Evolutionary conservation across 2,329 filamentous ascomycete genomes (phyloP), one percentile per base, ranked within the genome.

Genomic region (Escovopsis sp.): DNA sequence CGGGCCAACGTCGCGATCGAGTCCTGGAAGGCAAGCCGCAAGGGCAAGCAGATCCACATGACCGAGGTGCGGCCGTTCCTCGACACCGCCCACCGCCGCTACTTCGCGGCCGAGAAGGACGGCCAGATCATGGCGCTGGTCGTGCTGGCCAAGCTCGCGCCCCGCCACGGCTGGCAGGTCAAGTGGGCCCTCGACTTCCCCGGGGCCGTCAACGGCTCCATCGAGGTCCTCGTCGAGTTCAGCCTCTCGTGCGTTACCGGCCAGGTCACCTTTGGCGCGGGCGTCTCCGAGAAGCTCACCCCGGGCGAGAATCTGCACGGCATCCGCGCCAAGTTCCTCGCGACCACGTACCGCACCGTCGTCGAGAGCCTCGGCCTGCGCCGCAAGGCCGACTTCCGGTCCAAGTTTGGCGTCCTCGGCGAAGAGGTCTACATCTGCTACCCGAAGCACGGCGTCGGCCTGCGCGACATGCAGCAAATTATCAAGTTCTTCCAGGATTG

Each of bases 181-280:
- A 95, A 95, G 67, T 94, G 91, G 69, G 84, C 83, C n/a, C 77
- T 95, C 43, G 86, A 95, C 62, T 94, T 95, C 70, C 88, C 87
- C 0, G 77, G 76, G 26, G 76, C 87, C 1, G 83, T 88, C n/a
- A 85, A 77, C 37, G 88, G 88, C 38, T 81, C 84, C 32, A 94
- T 94, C 48, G 88, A 95, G 65, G 73, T 81, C 35, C 74, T 91
- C 35, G 82, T 93, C 52, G 77, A 82, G 33, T 73, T 81, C 55
- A 76, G 82, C 1, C 70, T 93, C 46, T 55, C 60, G 6, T 55
- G 57, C 35, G 59, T 75, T 40, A 64, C 66, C 1, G 67, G 68
- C 33, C 61, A 68, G 35, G 82, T 94, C 38, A 95, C 88, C 0
- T 95, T 95, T 56, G 88, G 88, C 41, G 85, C 81, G 1, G 88